These are phyloP conservation scores for Candida tammaniensis DNA, from an alignment of 805 yeast genomes.

Conservation along the genomic window DNA sequence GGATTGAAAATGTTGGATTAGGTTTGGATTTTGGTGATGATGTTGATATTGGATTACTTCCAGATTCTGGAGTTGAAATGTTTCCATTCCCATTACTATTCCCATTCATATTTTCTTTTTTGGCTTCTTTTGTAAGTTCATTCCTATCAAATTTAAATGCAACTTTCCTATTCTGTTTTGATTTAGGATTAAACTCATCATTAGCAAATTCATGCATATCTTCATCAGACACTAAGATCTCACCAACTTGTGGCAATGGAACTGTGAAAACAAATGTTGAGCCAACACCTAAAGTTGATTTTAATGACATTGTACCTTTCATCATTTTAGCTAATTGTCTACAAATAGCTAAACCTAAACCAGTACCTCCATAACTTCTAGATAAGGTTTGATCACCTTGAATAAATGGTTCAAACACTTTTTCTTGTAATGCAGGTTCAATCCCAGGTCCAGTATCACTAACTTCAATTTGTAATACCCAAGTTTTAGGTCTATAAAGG, in stretches of 20 bases:
- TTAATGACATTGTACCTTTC: slow-evolving; percentile 78
- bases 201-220: slow-evolving; percentile 48
- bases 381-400: slow-evolving; percentile 96
- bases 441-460: slow-evolving; percentile 95
- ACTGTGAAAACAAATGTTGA: slow-evolving; percentile 79
- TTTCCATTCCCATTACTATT: background rate
- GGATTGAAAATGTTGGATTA: background rate
- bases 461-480: slow-evolving; percentile 71
- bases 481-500: slow-evolving; percentile 38
- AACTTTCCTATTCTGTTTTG: slow-evolving; percentile 51
- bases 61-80: background rate
- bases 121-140: slow-evolving; percentile 3
- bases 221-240: slow-evolving; percentile 37
- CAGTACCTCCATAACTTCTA: slow-evolving; percentile 93
- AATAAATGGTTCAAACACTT: slow-evolving; percentile 92
- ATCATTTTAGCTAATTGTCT: slow-evolving; percentile 86
- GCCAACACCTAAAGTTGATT: slow-evolving; percentile 77
- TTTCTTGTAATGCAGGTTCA: slow-evolving; percentile 72
- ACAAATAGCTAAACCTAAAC: slow-evolving; percentile 86
- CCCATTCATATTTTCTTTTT: slow-evolving; percentile 1
- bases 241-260: slow-evolving; percentile 68
- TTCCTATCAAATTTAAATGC: slow-evolving; percentile 28
- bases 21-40: slow-evolving; percentile 3
- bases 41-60: slow-evolving; percentile 4
- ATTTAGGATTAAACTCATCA: slow-evolving; percentile 63